Evolutionary conservation across 768 basidiomycete species (phyloP).

Genomic region (Chlorophyllum brunneum): DNA sequence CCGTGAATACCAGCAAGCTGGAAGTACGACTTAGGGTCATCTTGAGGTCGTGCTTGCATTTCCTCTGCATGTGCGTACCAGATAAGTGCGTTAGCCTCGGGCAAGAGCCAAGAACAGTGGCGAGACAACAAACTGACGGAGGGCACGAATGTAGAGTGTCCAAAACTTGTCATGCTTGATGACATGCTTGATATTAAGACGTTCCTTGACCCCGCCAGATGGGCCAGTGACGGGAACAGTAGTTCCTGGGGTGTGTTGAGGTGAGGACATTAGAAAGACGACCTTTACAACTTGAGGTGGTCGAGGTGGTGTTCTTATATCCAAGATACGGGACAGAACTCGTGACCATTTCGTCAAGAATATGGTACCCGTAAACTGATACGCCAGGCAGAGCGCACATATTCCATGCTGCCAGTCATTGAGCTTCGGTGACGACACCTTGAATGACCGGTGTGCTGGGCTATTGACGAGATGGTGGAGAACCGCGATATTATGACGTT

Average conservation of each 20-base stretch:
- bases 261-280: not conserved
- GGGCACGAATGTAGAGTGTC: slow-evolving; percentile 48
- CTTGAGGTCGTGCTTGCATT: slow-evolving; percentile 1
- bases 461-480: too few species aligned
- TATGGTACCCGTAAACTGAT: too few species aligned
- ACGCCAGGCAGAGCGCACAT: too few species aligned
- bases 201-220: slow-evolving; percentile 20
- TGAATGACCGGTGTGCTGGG: too few species aligned
- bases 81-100: not conserved
- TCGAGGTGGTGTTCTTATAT: not conserved
- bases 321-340: too few species aligned
- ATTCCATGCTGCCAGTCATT: too few species aligned
- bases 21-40: slow-evolving; percentile 31
- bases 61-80: not conserved
- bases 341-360: too few species aligned
- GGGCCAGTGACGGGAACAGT: not conserved
- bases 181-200: slow-evolving; percentile 40
- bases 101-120: too few species aligned
- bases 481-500: too few species aligned
- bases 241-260: not conserved
- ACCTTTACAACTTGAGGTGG: too few species aligned
- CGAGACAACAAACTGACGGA: slow-evolving; percentile 28
- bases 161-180: slow-evolving; percentile 41
- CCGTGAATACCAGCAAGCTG: slow-evolving; percentile 48
- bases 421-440: too few species aligned